Base-by-base conservation (phyloP, 2,329 filamentous ascomycete species). In the Knoxdaviesia proteae region DNA sequence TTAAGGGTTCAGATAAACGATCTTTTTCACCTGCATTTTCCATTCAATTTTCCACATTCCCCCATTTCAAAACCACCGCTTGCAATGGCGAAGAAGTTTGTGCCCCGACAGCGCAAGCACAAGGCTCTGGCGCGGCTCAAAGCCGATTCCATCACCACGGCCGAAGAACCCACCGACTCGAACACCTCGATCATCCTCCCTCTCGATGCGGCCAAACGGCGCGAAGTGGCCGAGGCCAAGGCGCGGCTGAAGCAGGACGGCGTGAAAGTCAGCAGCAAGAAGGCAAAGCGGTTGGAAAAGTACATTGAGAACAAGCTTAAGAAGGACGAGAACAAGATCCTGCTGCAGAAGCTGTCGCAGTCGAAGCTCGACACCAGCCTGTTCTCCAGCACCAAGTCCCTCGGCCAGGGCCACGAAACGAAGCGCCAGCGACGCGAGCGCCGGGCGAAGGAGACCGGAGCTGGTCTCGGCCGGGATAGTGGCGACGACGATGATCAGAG, bases 221-320 rank as follows among this genome's bases (percentile, higher is more conserved):
- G 62, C 48, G 66, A 64, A 45, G 57, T 61, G 10, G 67, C 73
- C 47, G 62, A 66, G 47, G 71, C 66, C 55, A 78, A 62, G 57
- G 73, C 62, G 9, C 61, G 58, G 44, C 55, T 77, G 49, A 71
- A 68, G 46, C 64, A 67, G 29, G 65, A 76, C 47, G 53, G 77
- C 44, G 61, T 58, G 44, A 75, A 76, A 52, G 63, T 77, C 54
- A 76, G 64, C 52, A 64, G 71, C 46, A 77, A 79, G 53, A 79
- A 79, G 55, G 70, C 74, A 5, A 78, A 79, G 59, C 66, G 75
- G 2, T 54, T 79, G 36, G 74, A 78, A 48, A 79, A 79, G 53
- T 79, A 78, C 54, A 76, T 79, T 49, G 87, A 96, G 53, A 90
- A 72, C 45, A 98, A 98, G 67, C 65, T 98, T 39, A 82, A 78